These are phyloP conservation scores for Tillandsia leiboldiana DNA, from an alignment of 176 grass and related monocot genomes.

Conservation along the genomic window DNA sequence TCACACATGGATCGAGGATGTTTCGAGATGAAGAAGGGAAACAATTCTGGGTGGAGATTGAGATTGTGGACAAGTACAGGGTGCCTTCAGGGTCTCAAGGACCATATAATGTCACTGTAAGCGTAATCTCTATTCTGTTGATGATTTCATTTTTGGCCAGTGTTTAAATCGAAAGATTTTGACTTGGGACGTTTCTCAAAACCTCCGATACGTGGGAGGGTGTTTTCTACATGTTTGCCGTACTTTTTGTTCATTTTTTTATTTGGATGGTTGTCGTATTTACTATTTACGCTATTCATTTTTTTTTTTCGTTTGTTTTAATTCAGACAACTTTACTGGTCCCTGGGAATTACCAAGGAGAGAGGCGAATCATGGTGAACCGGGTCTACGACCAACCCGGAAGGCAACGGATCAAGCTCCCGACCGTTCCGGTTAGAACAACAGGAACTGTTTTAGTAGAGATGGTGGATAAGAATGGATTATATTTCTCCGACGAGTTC, in stretches of 20 bases:
- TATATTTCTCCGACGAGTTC: slow-evolving; percentile 89
- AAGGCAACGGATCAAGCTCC: slow-evolving; percentile 69
- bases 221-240: neutral
- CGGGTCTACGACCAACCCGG: slow-evolving; percentile 52
- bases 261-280: slow-evolving; percentile 15
- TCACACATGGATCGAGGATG: slow-evolving; percentile 49
- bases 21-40: slow-evolving; percentile 91
- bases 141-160: neutral
- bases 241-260: neutral
- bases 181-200: too few species aligned
- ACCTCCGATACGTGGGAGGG: too few species aligned
- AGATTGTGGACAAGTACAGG: slow-evolving; percentile 84
- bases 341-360: slow-evolving; percentile 94
- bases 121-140: neutral
- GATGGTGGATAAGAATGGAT: slow-evolving; percentile 87
- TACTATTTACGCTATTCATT: neutral
- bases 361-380: slow-evolving; percentile 55
- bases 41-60: slow-evolving; percentile 85
- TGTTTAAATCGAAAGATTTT: neutral
- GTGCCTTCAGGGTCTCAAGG: slow-evolving; percentile 71
- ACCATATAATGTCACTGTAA: slow-evolving; percentile 94
- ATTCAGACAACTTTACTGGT: slow-evolving; percentile 83
- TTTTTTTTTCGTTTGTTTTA: slow-evolving; percentile 6
- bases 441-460: slow-evolving; percentile 73
- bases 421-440: slow-evolving; percentile 92